Base-by-base conservation (phyloP, 257 asterid species). In the Capsicum chinense region DNA sequence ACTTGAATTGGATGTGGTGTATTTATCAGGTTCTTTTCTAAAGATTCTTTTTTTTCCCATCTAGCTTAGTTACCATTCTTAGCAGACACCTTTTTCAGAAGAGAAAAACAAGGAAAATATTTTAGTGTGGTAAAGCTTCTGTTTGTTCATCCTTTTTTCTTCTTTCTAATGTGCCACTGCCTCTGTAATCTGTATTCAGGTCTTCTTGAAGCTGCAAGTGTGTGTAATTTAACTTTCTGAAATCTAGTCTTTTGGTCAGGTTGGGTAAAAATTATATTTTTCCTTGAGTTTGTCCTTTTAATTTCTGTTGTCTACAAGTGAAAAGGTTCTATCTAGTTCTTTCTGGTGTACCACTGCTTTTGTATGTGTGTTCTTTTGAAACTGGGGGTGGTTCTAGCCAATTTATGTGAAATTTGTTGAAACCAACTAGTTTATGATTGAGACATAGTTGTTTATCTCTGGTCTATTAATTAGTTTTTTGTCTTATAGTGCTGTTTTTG, bases 221-320 rank as follows among this genome's bases (percentile, higher is more conserved):
- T 54, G 80, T 19, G 17, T 19, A 6, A 2, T 74, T 74, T 13
- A 50, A 13, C 60, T 39, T 44, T 74, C 21, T 71, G 79, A 71
- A 71, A n/a, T 12, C 16, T 73, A 5, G 63, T 76, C 47, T 52
- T 7, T 13, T 9, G 47, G 63, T 76, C 47, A 12, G 81, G 80
- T 52, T 76, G 14, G 26, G 81, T 52, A 76, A 52, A 52, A 47
- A 76, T 76, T 76, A 50, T 76, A 47, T 76, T 76, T 73, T 76
- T 26, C 13, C 6, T 14, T 76, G 63, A 50, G 47, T 76, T 76
- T 76, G 63, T 78, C 44, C 64, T 54, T 14, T 26, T 78, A 33
- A 54, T 52, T 5, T 52, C 21, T 50, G 9, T 26, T 26, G 48
- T 26, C 15, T 76, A 52, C 14, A 50, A 50, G 48, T 62, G 26